These are phyloP conservation scores for Rhodotorula taiwanensis DNA, from an alignment of 768 basidiomycete species.

Conservation along the genomic window DNA sequence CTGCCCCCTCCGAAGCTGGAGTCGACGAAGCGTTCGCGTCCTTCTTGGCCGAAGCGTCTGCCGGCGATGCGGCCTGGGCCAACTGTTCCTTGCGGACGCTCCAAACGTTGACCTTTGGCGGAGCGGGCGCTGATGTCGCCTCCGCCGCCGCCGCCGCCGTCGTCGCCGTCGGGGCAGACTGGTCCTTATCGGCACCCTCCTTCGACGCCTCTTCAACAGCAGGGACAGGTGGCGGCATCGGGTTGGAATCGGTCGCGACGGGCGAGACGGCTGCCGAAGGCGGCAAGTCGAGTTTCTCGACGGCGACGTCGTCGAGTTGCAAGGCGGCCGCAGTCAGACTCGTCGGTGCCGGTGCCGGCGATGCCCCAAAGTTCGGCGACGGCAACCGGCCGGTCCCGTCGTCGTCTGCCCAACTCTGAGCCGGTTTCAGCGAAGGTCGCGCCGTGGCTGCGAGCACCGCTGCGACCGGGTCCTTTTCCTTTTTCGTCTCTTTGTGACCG, in stretches of 20 bases:
- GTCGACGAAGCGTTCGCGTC: neutral
- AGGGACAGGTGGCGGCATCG: no score
- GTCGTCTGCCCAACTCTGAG: slow-evolving; percentile 31
- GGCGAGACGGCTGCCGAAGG: neutral
- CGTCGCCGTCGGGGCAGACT: no score
- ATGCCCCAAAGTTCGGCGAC: slow-evolving; percentile 19
- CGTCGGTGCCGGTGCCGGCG: neutral
- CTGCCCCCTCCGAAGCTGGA: no score
- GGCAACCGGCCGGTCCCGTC: slow-evolving; percentile 15
- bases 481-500: no score
- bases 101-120: slow-evolving; percentile 35
- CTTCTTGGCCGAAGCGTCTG: neutral
- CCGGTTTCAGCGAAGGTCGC: slow-evolving; percentile 10
- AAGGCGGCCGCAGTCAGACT: no score
- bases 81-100: slow-evolving; percentile 33
- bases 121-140: no score
- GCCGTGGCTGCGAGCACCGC: neutral
- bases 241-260: no score
- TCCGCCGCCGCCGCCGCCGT: no score
- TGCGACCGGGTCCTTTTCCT: no score
- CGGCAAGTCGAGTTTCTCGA: slow-evolving; percentile 1
- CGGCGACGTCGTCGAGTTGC: slow-evolving; percentile 5
- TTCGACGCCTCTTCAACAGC: no score
- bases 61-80: slow-evolving; percentile 4
- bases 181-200: no score